phyloP scores from a whole-genome alignment of 2,329 filamentous ascomycete genomes.

The Kalmusia sp. region DNA sequence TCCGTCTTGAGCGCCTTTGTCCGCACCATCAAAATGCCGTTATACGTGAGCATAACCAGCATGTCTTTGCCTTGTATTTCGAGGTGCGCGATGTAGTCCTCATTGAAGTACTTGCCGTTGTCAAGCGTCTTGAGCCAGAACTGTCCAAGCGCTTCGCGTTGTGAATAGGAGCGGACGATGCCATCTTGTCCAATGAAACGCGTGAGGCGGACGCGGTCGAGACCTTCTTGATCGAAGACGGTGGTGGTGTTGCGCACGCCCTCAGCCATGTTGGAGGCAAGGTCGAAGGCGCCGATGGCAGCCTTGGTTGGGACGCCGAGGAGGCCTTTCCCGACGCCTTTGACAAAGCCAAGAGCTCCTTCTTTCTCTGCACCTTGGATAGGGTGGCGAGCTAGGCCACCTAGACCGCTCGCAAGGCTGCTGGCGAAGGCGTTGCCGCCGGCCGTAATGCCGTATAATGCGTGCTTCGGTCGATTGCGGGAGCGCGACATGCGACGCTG shows the following conservation, averaged over 20 bases:
- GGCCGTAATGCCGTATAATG: constrained; percentile 92
- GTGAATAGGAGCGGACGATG: constrained; percentile 91
- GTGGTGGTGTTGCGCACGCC: constrained; percentile 98
- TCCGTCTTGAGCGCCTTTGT: constrained; percentile 85
- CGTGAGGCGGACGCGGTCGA: constrained; percentile 92
- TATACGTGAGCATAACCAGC: constrained; percentile 69
- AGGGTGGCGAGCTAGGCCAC: constrained; percentile 90
- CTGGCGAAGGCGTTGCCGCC: constrained; percentile 95
- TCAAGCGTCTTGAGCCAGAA: constrained; percentile 99
- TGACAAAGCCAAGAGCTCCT: constrained; percentile 92
- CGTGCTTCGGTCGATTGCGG: constrained; percentile 94
- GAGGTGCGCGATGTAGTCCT: constrained; percentile 95
- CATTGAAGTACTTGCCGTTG: constrained; percentile 97
- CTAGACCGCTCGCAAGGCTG: constrained; percentile 91
- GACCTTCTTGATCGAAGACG: constrained; percentile 92
- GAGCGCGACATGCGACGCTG: constrained; percentile 91
- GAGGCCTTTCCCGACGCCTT: constrained; percentile 94
- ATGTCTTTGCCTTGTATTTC: constrained; percentile 91
- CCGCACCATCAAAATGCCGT: constrained; percentile 86
- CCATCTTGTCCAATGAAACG: constrained; percentile 93
- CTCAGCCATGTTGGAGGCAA: constrained; percentile 95
- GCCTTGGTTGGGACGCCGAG: constrained; percentile 96
- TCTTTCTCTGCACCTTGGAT: constrained; percentile 96
- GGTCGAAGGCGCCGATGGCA: constrained; percentile 93
- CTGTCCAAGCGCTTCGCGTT: constrained; percentile 93